phyloP scores from a whole-genome alignment of 208 protist genomes.

The Crithidia acanthocephali region DNA sequence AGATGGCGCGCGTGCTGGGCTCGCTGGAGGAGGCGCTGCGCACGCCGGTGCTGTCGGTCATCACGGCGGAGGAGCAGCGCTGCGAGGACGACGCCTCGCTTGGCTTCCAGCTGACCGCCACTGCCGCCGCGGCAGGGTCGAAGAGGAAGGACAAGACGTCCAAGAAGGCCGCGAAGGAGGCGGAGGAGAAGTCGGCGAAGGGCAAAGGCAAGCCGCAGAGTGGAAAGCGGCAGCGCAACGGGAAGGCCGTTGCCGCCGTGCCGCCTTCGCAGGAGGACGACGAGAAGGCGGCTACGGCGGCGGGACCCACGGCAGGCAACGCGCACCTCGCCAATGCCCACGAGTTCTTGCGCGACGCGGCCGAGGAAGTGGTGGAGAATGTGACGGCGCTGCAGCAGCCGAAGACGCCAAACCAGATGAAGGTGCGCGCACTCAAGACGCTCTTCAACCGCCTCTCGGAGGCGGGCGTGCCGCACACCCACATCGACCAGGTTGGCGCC shows the following conservation, averaged over 20 bases:
- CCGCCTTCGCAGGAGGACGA: not conserved
- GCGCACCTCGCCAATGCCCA: constrained; percentile 36
- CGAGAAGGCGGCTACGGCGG: not conserved
- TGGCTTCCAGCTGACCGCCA: constrained; percentile 46
- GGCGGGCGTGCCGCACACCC: constrained; percentile 79
- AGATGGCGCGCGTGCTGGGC: constrained; percentile 87
- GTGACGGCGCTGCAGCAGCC: constrained; percentile 82
- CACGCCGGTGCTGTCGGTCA: constrained; percentile 60
- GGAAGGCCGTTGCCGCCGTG: constrained; percentile 16
- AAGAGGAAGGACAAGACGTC: constrained; percentile 28
- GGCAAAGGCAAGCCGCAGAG: constrained; percentile 12
- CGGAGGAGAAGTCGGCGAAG: constrained; percentile 4
- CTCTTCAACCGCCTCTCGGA: constrained; percentile 80
- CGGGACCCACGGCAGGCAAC: constrained; percentile 6
- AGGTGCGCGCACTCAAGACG: constrained; percentile 87
- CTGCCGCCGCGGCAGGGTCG: constrained; percentile 6
- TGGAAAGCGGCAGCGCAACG: constrained; percentile 33
- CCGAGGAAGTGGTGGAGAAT: constrained; percentile 71
- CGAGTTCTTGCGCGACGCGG: constrained; percentile 52
- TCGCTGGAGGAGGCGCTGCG: constrained; percentile 75
- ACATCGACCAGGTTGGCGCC: constrained; percentile 52
- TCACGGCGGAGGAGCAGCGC: constrained; percentile 79
- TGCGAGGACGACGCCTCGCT: constrained; percentile 84
- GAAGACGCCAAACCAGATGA: constrained; percentile 80
- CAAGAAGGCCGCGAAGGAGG: constrained; percentile 2